Evolutionary conservation across 2,329 filamentous ascomycete species (phyloP), one percentile per base, ranked within the genome.

Genomic region (Nemania diffusa): DNA sequence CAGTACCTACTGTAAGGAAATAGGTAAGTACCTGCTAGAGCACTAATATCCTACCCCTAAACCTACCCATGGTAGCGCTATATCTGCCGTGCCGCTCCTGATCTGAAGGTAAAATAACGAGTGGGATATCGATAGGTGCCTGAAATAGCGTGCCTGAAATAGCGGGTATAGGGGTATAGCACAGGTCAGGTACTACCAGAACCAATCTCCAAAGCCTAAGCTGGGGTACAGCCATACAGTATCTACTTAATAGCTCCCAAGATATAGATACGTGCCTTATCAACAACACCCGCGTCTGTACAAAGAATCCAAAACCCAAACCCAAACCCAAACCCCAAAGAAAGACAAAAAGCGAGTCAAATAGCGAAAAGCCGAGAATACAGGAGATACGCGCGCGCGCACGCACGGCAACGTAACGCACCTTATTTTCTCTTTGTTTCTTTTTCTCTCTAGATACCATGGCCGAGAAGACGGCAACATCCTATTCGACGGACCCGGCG

Each of bases 401-500:
- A 27, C 60, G 24, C 46, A 50, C 8, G 3, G 15, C 3, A 7
- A 26, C 44, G 17, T n/a, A n/a, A 13, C 37, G 37, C 37, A 40
- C 13, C 37, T 40, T 13, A 3, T 40, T 17, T 40, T 40, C 37
- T 40, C 3, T 40, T 40, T 9, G 3, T 40, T 40, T 15, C 13
- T 17, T 40, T 40, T 40, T 17, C 37, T 20, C 17, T n/a, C 20
- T 44, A 15, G 13, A 15, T 44, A 65, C n/a, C 20, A 74, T 75
- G 73, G 70, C 73, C 50, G 72, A 75, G 55, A 61, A 67, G 13
- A 69, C 73, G 65, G 51, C 70, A 57, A 79, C 83, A 53, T 81
- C 83, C 60, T 86, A 83, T 77, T 84, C 83, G 72, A 85, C 83
- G 72, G 91, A 93, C 78, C 87, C 91, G 56, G 85, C 90, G 29